A percentile compares a stretch with the other conserved stretches of the same genome.
These are phyloP conservation scores for Mycena belliarum DNA, from an alignment of 768 basidiomycete species.

Conservation along the genomic window DNA sequence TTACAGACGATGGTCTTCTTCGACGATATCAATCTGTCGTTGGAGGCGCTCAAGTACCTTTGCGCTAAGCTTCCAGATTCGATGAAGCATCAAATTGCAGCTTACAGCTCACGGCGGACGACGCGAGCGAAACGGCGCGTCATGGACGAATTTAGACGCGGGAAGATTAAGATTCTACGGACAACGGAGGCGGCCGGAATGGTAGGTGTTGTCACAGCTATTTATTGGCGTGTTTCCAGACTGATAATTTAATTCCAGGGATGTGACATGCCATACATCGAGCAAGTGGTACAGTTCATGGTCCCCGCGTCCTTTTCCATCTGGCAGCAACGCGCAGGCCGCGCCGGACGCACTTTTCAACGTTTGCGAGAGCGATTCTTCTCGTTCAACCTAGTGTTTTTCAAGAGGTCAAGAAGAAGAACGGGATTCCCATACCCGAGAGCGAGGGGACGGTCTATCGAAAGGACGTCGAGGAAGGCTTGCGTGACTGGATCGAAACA, in stretches of 20 bases:
- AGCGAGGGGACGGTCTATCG: neutral
- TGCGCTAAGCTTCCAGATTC: neutral
- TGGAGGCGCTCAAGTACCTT: neutral
- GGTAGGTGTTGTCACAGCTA: constrained; percentile 24
- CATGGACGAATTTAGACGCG: constrained; percentile 22
- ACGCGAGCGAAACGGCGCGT: neutral
- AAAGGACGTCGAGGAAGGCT: neutral
- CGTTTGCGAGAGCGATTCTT: constrained; percentile 13
- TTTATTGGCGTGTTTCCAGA: no score
- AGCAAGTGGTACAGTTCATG: neutral
- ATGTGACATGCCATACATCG: neutral
- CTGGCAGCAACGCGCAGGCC: neutral
- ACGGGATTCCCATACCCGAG: neutral
- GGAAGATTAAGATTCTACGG: constrained; percentile 27
- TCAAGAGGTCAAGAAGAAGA: constrained; percentile 9
- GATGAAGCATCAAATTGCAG: neutral
- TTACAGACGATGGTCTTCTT: neutral
- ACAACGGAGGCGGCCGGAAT: constrained; percentile 32
- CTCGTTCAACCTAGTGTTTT: constrained; percentile 18
- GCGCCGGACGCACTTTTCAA: constrained; percentile 11
- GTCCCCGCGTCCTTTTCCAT: neutral
- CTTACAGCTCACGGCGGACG: neutral
- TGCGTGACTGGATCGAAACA: constrained; percentile 21
- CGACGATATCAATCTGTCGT: neutral
- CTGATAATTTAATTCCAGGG: neutral